Evolutionary conservation across 1,284 basidiomycete genomes (phyloP).

Genomic region (Fomitopsis schrenkii): DNA sequence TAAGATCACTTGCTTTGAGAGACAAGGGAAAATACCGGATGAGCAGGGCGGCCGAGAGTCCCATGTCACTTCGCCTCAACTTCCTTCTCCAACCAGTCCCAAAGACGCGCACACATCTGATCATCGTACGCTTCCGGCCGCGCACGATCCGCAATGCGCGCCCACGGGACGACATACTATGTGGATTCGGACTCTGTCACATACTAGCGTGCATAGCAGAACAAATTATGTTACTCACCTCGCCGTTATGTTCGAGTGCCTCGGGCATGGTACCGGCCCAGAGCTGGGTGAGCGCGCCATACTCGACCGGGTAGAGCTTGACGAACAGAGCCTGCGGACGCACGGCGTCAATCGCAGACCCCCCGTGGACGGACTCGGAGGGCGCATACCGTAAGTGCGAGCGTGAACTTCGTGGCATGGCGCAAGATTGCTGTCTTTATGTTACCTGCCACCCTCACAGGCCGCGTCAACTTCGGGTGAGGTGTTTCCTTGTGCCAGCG

Average conservation of each 20-base stretch:
- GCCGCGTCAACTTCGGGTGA: no score
- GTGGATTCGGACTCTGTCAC: background rate
- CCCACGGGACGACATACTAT: conserved; percentile 32
- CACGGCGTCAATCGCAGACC: conserved; percentile 2
- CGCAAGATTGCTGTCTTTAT: conserved; percentile 7
- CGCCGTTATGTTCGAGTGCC: conserved; percentile 17
- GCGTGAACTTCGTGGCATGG: conserved; percentile 5
- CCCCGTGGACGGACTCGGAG: conserved; percentile 3
- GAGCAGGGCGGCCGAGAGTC: no score
- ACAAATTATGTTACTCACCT: conserved; percentile 5
- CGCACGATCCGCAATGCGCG: conserved; percentile 23
- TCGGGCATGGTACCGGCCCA: conserved; percentile 22
- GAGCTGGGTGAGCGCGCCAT: conserved; percentile 23
- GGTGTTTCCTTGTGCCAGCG: background rate
- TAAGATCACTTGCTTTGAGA: no score
- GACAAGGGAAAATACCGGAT: no score
- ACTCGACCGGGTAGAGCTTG: conserved; percentile 13
- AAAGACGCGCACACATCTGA: conserved; percentile 29
- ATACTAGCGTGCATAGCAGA: background rate
- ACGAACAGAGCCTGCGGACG: background rate
- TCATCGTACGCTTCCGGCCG: conserved; percentile 25
- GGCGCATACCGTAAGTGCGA: background rate
- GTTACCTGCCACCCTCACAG: background rate
- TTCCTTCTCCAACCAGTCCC: conserved; percentile 37
- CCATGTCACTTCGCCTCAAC: conserved; percentile 12